These are phyloP conservation scores for Pseudogymnoascus sp. DNA, from an alignment of 2,329 filamentous ascomycete species.

Conservation along the genomic window DNA sequence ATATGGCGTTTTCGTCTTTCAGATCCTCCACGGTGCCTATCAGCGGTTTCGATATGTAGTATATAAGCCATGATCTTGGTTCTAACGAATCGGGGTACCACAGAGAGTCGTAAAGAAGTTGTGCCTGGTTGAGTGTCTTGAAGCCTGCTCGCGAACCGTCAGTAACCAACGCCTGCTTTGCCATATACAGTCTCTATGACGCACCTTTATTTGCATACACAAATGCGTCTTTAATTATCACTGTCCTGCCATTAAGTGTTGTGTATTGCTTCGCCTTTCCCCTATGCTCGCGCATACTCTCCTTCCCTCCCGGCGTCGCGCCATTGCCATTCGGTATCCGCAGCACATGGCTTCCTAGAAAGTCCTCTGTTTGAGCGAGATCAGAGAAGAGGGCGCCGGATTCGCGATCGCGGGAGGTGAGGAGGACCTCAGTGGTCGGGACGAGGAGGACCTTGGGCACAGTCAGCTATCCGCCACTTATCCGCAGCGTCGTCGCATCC, in stretches of 20 bases:
- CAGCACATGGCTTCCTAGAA: conserved; percentile 92
- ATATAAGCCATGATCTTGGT: conserved; percentile 88
- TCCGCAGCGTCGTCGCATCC: conserved; percentile 13
- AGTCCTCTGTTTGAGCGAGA: conserved; percentile 83
- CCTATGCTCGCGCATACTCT: conserved; percentile 75
- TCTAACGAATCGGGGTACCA: conserved; percentile 89
- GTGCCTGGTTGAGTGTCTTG: conserved; percentile 82
- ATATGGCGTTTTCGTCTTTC: conserved; percentile 22
- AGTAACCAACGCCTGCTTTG: conserved; percentile 16
- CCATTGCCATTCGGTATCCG: conserved; percentile 59
- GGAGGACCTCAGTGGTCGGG: conserved; percentile 83
- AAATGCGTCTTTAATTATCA: conserved; percentile 87
- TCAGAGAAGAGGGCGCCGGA: conserved; percentile 70
- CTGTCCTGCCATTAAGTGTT: conserved; percentile 84
- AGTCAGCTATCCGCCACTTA: conserved; percentile 4
- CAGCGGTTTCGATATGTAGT: conserved; percentile 87
- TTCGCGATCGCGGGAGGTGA: conserved; percentile 82
- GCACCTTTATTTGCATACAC: conserved; percentile 94
- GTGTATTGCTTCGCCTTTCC: conserved; percentile 91
- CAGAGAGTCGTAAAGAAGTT: conserved; percentile 72
- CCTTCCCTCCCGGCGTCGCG: conserved; percentile 46
- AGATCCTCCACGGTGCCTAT: conserved; percentile 72
- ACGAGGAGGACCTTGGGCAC: conserved; percentile 68
- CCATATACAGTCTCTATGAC: conserved; percentile 16
- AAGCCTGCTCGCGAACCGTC: conserved; percentile 55